A percentile compares a stretch with the other conserved stretches of the same genome.
Evolutionary conservation across 1,284 basidiomycete species (phyloP).

Genomic region (Ustilago xerochloae): DNA sequence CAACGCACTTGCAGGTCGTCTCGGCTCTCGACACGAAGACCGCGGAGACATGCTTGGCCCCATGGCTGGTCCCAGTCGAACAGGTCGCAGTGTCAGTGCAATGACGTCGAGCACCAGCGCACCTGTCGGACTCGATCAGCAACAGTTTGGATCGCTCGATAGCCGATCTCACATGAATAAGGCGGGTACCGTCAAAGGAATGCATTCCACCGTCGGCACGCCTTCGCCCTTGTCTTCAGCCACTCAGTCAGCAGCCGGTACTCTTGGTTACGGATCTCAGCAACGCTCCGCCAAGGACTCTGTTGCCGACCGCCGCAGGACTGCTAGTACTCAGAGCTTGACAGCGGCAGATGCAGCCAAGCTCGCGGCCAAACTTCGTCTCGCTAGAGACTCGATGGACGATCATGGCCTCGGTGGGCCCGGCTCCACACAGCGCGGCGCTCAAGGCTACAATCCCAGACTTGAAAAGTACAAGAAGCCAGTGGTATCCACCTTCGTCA

Average conservation of each 20-base stretch:
- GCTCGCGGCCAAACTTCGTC: slow-evolving; percentile 58
- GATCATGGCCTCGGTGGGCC: slow-evolving; percentile 33
- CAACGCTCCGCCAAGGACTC: slow-evolving; percentile 14
- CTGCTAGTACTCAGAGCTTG: slow-evolving; percentile 52
- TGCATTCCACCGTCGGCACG: slow-evolving; percentile 14
- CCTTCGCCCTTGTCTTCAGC: slow-evolving; percentile 30
- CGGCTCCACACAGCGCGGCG: slow-evolving; percentile 18
- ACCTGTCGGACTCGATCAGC: slow-evolving; percentile 37
- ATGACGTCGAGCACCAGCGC: slow-evolving; percentile 43
- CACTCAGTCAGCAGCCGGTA: slow-evolving; percentile 11
- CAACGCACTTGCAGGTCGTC: slow-evolving; percentile 54
- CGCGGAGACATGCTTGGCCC: slow-evolving; percentile 38
- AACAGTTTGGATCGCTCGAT: slow-evolving; percentile 17
- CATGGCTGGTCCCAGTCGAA: slow-evolving; percentile 24
- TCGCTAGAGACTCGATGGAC: slow-evolving; percentile 53
- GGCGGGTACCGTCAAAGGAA: slow-evolving; percentile 14
- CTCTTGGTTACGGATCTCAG: slow-evolving; percentile 2
- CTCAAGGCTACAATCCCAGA: slow-evolving; percentile 37
- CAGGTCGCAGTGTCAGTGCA: slow-evolving; percentile 24
- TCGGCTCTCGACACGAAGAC: slow-evolving; percentile 52
- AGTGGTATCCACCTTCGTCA: slow-evolving; percentile 56
- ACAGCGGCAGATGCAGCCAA: slow-evolving; percentile 59
- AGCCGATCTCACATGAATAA: slow-evolving; percentile 20
- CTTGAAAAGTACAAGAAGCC: slow-evolving; percentile 57
- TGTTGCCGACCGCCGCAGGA: slow-evolving; percentile 30